Evolutionary conservation across 768 basidiomycete genomes (phyloP).

Genomic region (Pleurotus salmoneostramineus): DNA sequence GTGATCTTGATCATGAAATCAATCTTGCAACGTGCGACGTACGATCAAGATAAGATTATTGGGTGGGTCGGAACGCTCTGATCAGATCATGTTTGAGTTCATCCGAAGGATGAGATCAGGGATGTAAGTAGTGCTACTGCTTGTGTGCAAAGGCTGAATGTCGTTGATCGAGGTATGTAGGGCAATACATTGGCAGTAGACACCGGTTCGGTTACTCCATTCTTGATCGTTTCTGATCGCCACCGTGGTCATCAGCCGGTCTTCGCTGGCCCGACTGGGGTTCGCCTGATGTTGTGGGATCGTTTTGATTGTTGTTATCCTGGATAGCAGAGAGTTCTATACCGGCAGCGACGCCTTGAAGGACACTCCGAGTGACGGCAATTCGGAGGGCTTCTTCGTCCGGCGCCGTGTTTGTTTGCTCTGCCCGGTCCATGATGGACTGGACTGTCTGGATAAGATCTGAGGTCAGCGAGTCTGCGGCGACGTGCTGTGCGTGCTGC

Average conservation of each 20-base stretch:
- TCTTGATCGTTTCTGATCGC: neutral
- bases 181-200: too few relatives aligned
- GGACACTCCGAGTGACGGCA: constrained; percentile 61
- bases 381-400: constrained; percentile 62
- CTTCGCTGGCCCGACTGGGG: constrained; percentile 3
- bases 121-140: neutral
- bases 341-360: constrained; percentile 63
- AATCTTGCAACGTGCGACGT: constrained; percentile 14
- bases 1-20: constrained; percentile 17
- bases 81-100: neutral
- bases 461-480: constrained; percentile 68
- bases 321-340: constrained; percentile 40
- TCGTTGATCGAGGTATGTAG: neutral
- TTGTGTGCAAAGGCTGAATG: neutral
- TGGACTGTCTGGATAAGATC: constrained; percentile 62
- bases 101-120: neutral
- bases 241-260: neutral
- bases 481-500: constrained; percentile 63
- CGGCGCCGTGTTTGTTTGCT: constrained; percentile 59
- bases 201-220: neutral
- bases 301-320: constrained; percentile 8
- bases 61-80: constrained; percentile 14
- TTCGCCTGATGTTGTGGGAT: constrained; percentile 12
- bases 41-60: constrained; percentile 29
- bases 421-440: constrained; percentile 54